Conservation (phyloP, 148 eudicot genomes). For the Silene conica region DNA sequence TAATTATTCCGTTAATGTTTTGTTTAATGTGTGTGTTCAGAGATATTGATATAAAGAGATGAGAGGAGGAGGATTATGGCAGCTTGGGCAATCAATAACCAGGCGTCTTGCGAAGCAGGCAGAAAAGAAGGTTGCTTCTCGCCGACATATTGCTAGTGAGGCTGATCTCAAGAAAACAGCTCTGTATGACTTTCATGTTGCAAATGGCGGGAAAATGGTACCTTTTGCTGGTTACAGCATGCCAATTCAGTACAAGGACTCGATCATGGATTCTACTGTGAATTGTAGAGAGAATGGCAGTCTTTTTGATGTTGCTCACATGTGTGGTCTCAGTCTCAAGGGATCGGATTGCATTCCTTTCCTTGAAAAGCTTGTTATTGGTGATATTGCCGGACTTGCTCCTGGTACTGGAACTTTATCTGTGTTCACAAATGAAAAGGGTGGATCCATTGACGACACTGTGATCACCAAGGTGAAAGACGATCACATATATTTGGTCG, state of each 20-base stretch:
- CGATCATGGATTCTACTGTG: conserved; percentile 89
- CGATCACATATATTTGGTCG: conserved; percentile 85
- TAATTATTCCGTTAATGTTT: background rate
- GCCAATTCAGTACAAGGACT: conserved; percentile 99
- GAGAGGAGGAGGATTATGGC: conserved; percentile 93
- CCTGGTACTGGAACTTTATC: conserved; percentile 86
- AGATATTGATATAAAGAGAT: conserved; percentile 33
- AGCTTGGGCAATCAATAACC: conserved; percentile 87
- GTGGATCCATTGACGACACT: conserved; percentile 90
- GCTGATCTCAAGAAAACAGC: conserved; percentile 83
- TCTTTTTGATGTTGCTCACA: conserved; percentile 91
- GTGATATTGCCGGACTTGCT: conserved; percentile 87
- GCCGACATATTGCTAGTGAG: conserved; percentile 70
- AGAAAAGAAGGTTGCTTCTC: conserved; percentile 56
- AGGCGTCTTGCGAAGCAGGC: conserved; percentile 82
- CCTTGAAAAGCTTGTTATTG: conserved; percentile 88
- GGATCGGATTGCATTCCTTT: conserved; percentile 86
- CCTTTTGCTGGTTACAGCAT: conserved; percentile 99
- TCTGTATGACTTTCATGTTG: conserved; percentile 80
- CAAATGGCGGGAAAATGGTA: conserved; percentile 94
- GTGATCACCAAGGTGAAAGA: conserved; percentile 90
- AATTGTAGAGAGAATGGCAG: conserved; percentile 90
- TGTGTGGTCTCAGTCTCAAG: conserved; percentile 88
- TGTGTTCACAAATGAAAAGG: conserved; percentile 91
- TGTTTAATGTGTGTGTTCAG: conserved; percentile 17